Percentiles rank a stretch among this genome's conserved stretches.
phyloP scores from a whole-genome alignment of 192 early-diverging fungal genomes.

The Coemansia sp. region DNA sequence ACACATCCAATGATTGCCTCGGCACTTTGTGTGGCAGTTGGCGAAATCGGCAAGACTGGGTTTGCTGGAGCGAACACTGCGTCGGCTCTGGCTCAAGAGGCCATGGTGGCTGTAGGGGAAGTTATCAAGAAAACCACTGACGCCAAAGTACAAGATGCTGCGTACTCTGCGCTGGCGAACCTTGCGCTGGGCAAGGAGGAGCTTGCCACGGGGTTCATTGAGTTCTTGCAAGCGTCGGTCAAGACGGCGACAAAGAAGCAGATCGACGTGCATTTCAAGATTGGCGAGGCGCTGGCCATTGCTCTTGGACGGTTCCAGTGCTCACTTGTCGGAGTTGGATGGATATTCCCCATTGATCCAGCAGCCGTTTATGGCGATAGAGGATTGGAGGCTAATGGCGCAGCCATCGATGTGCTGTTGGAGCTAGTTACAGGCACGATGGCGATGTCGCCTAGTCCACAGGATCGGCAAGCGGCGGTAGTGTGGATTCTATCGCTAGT shows the following conservation, averaged over 20 bases:
- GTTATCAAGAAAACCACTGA: slow-evolving; percentile 67
- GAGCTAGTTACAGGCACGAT: slow-evolving; percentile 19
- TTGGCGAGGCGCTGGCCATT: slow-evolving; percentile 76
- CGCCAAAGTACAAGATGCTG: slow-evolving; percentile 77
- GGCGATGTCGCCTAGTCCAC: slow-evolving; percentile 28
- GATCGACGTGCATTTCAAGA: slow-evolving; percentile 80
- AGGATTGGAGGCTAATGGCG: slow-evolving; percentile 17
- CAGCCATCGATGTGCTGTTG: slow-evolving; percentile 21
- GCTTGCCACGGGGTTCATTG: slow-evolving; percentile 35
- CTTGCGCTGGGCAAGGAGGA: slow-evolving; percentile 56
- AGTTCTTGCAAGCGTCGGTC: slow-evolving; percentile 61
- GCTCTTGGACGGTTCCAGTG: slow-evolving; percentile 41
- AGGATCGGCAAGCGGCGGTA: slow-evolving; percentile 43
- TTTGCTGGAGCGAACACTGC: background rate
- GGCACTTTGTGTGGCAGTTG: slow-evolving; percentile 69
- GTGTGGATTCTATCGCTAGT: slow-evolving; percentile 44
- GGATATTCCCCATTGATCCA: slow-evolving; percentile 38
- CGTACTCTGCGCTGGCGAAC: slow-evolving; percentile 68
- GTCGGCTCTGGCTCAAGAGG: background rate
- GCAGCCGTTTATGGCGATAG: slow-evolving; percentile 21
- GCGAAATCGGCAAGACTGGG: slow-evolving; percentile 62
- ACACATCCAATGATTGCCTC: slow-evolving; percentile 57
- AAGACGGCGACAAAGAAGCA: slow-evolving; percentile 67
- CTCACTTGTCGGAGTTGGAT: slow-evolving; percentile 25
- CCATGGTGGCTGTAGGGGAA: slow-evolving; percentile 28